phyloP scores from a whole-genome alignment of 139 green algal genomes.

The Chlorella ohadii region DNA sequence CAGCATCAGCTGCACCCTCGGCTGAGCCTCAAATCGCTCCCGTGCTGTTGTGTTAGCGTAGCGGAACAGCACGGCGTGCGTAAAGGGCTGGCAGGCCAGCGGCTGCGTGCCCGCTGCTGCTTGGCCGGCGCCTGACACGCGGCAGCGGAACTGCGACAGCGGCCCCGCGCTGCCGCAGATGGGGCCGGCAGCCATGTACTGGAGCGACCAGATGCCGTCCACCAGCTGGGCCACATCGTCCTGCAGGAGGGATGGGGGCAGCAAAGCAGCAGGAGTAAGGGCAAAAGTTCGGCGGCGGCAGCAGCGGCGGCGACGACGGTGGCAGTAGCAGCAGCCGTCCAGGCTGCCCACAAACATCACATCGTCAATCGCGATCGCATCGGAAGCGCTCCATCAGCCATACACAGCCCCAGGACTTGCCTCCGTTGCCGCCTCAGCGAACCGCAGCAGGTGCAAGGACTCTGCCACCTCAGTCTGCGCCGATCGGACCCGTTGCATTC shows the following conservation, averaged over 20 bases:
- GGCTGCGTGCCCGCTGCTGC: not conserved
- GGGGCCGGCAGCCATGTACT: slow-evolving; percentile 39
- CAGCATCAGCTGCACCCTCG: slow-evolving; percentile 27
- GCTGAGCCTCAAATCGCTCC: slow-evolving; percentile 14
- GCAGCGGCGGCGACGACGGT: not conserved
- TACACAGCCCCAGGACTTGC: not conserved
- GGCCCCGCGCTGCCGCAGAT: slow-evolving; percentile 37
- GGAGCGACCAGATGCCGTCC: slow-evolving; percentile 47
- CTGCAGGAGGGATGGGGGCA: not conserved
- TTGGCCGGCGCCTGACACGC: not conserved
- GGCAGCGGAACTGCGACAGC: not conserved
- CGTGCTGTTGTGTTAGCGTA: slow-evolving; percentile 9
- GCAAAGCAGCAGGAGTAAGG: not conserved
- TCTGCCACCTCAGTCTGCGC: slow-evolving; percentile 8
- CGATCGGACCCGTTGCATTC: not conserved
- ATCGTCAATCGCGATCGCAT: not conserved
- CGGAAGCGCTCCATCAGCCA: not conserved
- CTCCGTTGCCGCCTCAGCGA: not conserved
- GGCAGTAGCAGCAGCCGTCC: not conserved
- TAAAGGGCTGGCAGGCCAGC: not conserved
- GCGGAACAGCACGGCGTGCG: slow-evolving; percentile 39
- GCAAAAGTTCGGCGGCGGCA: not conserved
- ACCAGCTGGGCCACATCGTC: not conserved
- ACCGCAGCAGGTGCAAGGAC: slow-evolving; percentile 11
- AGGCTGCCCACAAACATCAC: not conserved